These are phyloP conservation scores for Mallotus repandus DNA, from an alignment of 441 rosid species.

Conservation along the genomic window DNA sequence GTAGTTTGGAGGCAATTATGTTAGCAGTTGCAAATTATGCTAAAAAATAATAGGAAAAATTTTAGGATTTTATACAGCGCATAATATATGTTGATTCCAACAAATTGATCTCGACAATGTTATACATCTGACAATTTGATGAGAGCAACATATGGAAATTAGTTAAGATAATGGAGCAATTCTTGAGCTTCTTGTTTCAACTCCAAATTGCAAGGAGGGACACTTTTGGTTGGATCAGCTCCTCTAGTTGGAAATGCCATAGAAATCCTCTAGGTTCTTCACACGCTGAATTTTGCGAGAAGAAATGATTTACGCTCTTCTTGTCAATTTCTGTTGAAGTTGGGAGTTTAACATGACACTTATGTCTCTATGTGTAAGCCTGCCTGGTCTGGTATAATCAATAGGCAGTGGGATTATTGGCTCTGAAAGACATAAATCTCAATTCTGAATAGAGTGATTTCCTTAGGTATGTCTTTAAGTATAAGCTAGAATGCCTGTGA, in stretches of 20 bases:
- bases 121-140: not conserved
- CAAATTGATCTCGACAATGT: not conserved
- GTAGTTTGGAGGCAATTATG: not conserved
- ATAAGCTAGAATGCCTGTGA: not conserved
- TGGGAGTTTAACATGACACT: not conserved
- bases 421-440: not conserved
- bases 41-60: not conserved
- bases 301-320: not conserved
- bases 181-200: not conserved
- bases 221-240: not conserved
- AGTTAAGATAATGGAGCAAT: not conserved
- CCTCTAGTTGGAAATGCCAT: not conserved
- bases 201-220: not conserved
- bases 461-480: not conserved
- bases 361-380: too few species aligned
- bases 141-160: not conserved
- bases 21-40: not conserved
- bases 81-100: not conserved
- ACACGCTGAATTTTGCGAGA: not conserved
- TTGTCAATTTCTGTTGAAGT: not conserved
- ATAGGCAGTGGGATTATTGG: not conserved
- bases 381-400: not conserved
- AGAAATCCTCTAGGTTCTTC: not conserved
- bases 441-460: not conserved
- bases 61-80: not conserved